Percentiles rank a stretch among this genome's conserved stretches.
Evolutionary conservation across 768 basidiomycete genomes (phyloP).

Genomic region (Leccinum rimulosum): DNA sequence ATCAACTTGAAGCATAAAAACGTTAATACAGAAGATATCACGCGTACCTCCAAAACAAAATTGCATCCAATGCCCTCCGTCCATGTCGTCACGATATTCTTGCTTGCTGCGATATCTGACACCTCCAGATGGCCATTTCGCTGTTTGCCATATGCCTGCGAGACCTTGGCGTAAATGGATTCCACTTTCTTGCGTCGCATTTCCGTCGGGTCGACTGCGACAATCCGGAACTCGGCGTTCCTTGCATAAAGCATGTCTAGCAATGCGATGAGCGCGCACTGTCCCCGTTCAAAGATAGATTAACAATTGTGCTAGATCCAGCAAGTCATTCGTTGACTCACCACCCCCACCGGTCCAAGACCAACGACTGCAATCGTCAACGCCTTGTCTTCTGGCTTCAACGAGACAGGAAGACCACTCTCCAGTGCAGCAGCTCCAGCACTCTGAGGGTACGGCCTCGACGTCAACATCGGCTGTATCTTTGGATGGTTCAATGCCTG

Average conservation of each 20-base stretch:
- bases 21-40: background rate
- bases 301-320: background rate
- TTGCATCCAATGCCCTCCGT: constrained; percentile 61
- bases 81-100: constrained; percentile 46
- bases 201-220: constrained; percentile 63
- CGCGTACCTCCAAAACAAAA: constrained; percentile 61
- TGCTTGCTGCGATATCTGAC: constrained; percentile 50
- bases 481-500: constrained; percentile 76
- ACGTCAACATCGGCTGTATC: constrained; percentile 55
- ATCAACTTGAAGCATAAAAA: background rate
- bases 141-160: constrained; percentile 33
- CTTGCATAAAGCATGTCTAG: constrained; percentile 55
- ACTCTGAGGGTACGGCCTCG: constrained; percentile 54
- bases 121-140: constrained; percentile 46
- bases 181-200: constrained; percentile 57
- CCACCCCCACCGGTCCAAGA: constrained; percentile 76
- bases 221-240: constrained; percentile 48
- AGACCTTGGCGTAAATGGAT: constrained; percentile 53
- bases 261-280: constrained; percentile 63
- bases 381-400: constrained; percentile 46
- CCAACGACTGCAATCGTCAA: constrained; percentile 69
- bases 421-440: constrained; percentile 9
- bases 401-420: constrained; percentile 13
- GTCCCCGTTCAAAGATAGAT: background rate
- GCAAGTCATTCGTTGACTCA: constrained; percentile 23